These are phyloP conservation scores for Solanum chaucha DNA, from an alignment of 257 asterid species.

Conservation along the genomic window DNA sequence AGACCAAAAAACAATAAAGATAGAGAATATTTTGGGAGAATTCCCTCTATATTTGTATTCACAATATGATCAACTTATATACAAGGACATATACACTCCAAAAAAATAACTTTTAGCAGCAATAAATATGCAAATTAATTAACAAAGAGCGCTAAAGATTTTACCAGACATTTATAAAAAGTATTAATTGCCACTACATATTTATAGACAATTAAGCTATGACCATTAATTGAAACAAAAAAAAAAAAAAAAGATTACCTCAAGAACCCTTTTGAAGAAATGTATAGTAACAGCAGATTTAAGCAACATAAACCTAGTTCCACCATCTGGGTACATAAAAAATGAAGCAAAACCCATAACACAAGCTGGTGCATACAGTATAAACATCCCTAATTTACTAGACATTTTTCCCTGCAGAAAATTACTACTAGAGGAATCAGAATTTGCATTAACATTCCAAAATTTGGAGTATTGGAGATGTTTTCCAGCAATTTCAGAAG, in stretches of 20 bases:
- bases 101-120: no score
- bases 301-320: conserved; percentile 49
- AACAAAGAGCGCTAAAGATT: no score
- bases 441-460: conserved; percentile 3
- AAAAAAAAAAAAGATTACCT: conserved; percentile 24
- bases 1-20: neutral
- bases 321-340: conserved; percentile 30
- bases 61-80: neutral
- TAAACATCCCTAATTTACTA: conserved; percentile 40
- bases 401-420: conserved; percentile 6
- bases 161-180: no score
- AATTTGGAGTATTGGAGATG: conserved; percentile 51
- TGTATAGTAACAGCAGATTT: conserved; percentile 48
- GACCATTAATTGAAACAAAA: no score
- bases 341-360: conserved; percentile 33
- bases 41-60: neutral
- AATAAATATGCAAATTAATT: no score
- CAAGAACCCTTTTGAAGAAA: conserved; percentile 64
- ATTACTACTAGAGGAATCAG: neutral
- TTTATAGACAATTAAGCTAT: no score
- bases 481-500: conserved; percentile 38
- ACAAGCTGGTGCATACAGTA: conserved; percentile 38
- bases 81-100: neutral
- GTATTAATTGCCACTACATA: no score
- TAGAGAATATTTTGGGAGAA: no score